Evolutionary conservation across 1,284 basidiomycete genomes (phyloP), one percentile per base, ranked within the genome.

Genomic region (Marasmius fiardii): DNA sequence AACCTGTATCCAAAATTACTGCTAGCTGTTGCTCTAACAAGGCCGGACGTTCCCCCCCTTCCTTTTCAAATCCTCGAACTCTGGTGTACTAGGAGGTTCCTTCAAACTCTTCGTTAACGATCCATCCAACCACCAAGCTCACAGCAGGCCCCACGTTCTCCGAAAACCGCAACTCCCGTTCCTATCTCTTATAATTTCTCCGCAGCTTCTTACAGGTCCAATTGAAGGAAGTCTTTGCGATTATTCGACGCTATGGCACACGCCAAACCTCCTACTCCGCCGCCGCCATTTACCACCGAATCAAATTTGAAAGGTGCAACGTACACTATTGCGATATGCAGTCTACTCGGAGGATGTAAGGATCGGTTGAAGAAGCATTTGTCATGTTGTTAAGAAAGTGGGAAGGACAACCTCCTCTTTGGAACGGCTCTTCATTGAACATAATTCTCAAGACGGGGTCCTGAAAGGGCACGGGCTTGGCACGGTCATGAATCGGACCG

Each of bases 141-240:
- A 59, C 52, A 67, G 52, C 23, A 65, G 60, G 2, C 59, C 58
- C 65, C 65, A 66, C 31, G 62, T 61, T 24, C 66, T 55, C 16
- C 60, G 63, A 64, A 67, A 24, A 64, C 50, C 34, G 61, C 58
- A 28, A 67, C 61, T 0, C 66, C 66, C 24, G 66, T 64, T 11
- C 66, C 66, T 31, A 65, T 62, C 43, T 65, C 62, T 12, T 61
- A 57, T 24, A 67, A 60, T 23, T 58, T 26, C 5, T 61, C 26
- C 4, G 62, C 56, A 4, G 59, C 62, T 43, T 67, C 65, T 52
- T 65, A 67, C 5, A 67, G 45, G 21, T 64, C 52, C 37, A 67
- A 43, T 7, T 64, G n/a, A n/a, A n/a, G 51, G 26, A 41, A 53
- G 39, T 47, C 55, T 8, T 4, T 55, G 56, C 51, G 60, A 11